A percentile compares a stretch with the other conserved stretches of the same genome.
These are phyloP conservation scores for Hypoxylon fragiforme DNA, from an alignment of 495 filamentous ascomycete species.

Conservation along the genomic window DNA sequence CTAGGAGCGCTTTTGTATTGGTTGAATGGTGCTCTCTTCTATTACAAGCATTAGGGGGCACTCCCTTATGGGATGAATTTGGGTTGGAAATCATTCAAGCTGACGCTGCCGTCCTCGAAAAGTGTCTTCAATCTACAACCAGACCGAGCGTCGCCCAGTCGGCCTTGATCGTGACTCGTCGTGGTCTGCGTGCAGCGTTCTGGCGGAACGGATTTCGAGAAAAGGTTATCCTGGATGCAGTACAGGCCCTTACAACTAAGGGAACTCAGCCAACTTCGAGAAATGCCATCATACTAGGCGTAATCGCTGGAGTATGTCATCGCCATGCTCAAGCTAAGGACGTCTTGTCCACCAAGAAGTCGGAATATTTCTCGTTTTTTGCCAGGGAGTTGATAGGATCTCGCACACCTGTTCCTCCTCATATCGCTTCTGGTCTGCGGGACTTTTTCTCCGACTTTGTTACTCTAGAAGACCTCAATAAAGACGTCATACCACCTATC, in stretches of 20 bases:
- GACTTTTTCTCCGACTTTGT: constrained; percentile 83
- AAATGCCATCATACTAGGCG: constrained; percentile 78
- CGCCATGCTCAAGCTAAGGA: constrained; percentile 62
- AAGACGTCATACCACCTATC: constrained; percentile 75
- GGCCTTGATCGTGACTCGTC: constrained; percentile 71
- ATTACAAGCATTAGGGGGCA: constrained; percentile 61
- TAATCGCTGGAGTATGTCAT: constrained; percentile 81
- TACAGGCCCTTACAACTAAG: constrained; percentile 68
- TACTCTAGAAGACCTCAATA: constrained; percentile 71
- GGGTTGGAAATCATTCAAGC: constrained; percentile 63
- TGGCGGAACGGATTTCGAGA: constrained; percentile 58
- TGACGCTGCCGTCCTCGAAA: constrained; percentile 72
- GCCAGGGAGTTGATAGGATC: constrained; percentile 83
- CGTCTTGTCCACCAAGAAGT: constrained; percentile 65
- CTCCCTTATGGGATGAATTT: constrained; percentile 62
- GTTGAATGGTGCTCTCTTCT: constrained; percentile 85
- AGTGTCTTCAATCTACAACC: constrained; percentile 66
- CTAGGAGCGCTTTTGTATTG: constrained; percentile 82
- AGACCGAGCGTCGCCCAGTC: constrained; percentile 63
- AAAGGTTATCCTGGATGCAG: constrained; percentile 62
- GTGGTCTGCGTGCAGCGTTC: constrained; percentile 72
- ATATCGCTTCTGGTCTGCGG: constrained; percentile 71
- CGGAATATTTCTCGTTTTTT: constrained; percentile 76
- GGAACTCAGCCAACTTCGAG: constrained; percentile 60
- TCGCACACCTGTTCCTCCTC: constrained; percentile 65